Evolutionary conservation across 1,139 yeast species (phyloP), one percentile per base, ranked within the genome.

Genomic region (Magnusiomyces ingens): DNA sequence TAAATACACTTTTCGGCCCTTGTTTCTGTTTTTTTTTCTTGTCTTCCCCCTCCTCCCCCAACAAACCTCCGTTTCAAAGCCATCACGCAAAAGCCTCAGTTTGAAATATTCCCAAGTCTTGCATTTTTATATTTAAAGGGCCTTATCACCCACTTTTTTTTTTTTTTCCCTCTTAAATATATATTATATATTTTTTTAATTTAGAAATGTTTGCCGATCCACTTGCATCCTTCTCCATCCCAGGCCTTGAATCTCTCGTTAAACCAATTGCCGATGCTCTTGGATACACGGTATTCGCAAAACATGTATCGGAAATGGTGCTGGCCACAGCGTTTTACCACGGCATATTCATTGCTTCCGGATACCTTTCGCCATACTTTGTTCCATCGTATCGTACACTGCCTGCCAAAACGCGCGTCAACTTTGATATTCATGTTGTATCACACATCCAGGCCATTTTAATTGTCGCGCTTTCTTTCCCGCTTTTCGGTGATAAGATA

Each of bases 401-500:
- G 55, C 66, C 73, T 37, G 61, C 62, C 36, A 78, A 80, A 58
- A 75, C 78, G 38, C 74, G 74, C 62, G 67, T 84, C 62, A 91
- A 93, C 67, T 88, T 88, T 64, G 95, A 90, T 67, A 84, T 91
- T 61, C 96, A 93, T 68, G 78, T 86, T 19, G 96, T 90, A 2
- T 88, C 98, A 2, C 85, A 85, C 80, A 76, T 90, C 43, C 97
- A 93, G 68, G 79, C 91, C 53, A 55, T 83, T 2, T 59, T 84
- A 45, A 83, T 90, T 49, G 64, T 85, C 51, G 63, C 67, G 6
- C 62, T 81, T 10, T 75, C 83, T 44, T 63, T 78, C 45, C 93
- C 93, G 0, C 72, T 82, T 67, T 81, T 85, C 71, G 71, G 73
- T 59, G 85, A 85, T 62, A 75, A 79, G 15, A 68, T 70, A 50